A percentile compares a stretch with the other conserved stretches of the same genome.
Conservation (phyloP, 2,329 filamentous ascomycete species). For the Colletotrichum godetiae region DNA sequence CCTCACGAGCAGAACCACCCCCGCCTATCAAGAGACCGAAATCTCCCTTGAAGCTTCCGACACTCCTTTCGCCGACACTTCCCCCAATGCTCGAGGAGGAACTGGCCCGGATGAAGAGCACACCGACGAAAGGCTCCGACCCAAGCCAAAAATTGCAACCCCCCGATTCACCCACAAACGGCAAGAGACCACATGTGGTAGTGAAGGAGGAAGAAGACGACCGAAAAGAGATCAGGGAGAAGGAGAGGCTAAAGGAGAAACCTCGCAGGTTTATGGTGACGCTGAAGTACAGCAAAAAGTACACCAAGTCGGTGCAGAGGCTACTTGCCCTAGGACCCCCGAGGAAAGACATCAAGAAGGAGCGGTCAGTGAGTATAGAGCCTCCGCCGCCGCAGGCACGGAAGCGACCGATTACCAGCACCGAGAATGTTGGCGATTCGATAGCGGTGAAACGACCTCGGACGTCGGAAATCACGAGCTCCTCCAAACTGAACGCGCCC, state of each 20-base stretch:
- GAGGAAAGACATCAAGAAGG: conserved; percentile 47
- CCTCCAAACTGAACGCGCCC: conserved; percentile 50
- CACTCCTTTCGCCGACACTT: conserved; percentile 66
- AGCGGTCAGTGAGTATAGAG: conserved; percentile 57
- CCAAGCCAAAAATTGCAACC: conserved; percentile 40
- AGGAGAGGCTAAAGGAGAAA: conserved; percentile 31
- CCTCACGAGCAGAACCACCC: conserved; percentile 38
- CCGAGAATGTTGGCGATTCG: conserved; percentile 50
- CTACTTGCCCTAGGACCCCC: conserved; percentile 56
- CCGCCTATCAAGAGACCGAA: conserved; percentile 51
- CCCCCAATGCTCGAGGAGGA: conserved; percentile 63
- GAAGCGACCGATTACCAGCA: conserved; percentile 59
- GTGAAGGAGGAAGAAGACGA: conserved; percentile 47
- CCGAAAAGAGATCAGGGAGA: conserved; percentile 42
- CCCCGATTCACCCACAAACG: conserved; percentile 46
- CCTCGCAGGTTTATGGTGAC: conserved; percentile 52
- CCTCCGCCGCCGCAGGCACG: conserved; percentile 50
- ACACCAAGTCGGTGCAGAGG: conserved; percentile 56
- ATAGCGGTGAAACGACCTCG: conserved; percentile 55
- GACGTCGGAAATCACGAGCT: conserved; percentile 52
- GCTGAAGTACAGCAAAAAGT: conserved; percentile 61
- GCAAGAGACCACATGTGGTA: conserved; percentile 41
- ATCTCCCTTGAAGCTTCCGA: conserved; percentile 54
- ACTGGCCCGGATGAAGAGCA: conserved; percentile 50
- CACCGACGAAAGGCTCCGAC: conserved; percentile 37